Base-by-base conservation (phyloP, 1,284 basidiomycete species). In the Ceratobasidium sp. region DNA sequence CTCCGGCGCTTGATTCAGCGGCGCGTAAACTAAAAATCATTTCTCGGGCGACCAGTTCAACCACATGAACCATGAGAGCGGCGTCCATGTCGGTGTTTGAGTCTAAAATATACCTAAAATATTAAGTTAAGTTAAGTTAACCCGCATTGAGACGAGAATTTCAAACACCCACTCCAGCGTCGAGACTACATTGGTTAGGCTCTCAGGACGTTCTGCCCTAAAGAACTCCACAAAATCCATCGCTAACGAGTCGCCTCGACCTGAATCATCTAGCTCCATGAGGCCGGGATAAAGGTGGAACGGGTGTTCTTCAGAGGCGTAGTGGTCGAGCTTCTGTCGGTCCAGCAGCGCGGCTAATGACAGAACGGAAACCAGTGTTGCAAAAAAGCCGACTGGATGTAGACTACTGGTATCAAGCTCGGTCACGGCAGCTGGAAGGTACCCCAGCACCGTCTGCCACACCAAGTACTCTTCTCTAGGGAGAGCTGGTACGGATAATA, bases 11-110 rank as follows among this genome's bases (percentile, higher is more conserved):
- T 9, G n/a, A 54, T 24, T 54, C 14, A 46, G 5, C 22, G n/a
- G 34, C 41, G 11, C 41, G 61, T n/a, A 19, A 14, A 22, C 43
- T 22, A 22, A 63, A 41, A 43, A 63, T 63, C 61, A 63, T 63
- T 22, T 63, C 37, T 4, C 61, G 43, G 16, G 61, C 43, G 61
- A 63, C 22, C 22, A 41, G 31, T n/a, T 63, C 61, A 46, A 43
- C 61, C 39, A 63, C 5, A 22, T 63, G 61, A 8, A 63, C 41
- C 3, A 63, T 7, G 14, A 46, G 2, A 29, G 39, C 61, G 5
- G 31, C 34, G 39, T 63, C 61, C 29, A 46, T 41, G 2, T n/a
- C 37, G n/a, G 8, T 11, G 1, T 37, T 13, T 14, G 41, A 41
- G 19, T 63, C 19, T 19, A 37, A 16, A 4, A 37, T 46, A 63